A percentile compares a stretch with the other conserved stretches of the same genome.
These are phyloP conservation scores for Monilinia vaccinii-corymbosi DNA, from an alignment of 2,329 filamentous ascomycete genomes.

Conservation along the genomic window DNA sequence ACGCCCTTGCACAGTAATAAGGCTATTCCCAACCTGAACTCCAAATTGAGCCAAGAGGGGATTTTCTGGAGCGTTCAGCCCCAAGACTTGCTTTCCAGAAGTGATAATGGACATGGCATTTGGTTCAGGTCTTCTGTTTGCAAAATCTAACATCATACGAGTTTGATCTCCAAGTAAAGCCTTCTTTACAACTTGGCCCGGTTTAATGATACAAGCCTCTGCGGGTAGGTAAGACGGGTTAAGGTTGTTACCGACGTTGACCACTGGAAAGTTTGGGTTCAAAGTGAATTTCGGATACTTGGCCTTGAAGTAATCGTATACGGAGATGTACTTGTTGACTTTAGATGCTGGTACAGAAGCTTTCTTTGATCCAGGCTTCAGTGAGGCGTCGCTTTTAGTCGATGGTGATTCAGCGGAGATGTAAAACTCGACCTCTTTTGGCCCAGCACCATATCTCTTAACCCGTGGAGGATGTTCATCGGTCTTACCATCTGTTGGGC, in stretches of 20 bases:
- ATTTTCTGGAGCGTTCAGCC: conserved; percentile 40
- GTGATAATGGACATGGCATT: conserved; percentile 60
- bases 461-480: conserved; percentile 31
- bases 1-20: conserved; percentile 66
- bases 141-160: conserved; percentile 60
- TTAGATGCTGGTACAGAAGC: conserved; percentile 24
- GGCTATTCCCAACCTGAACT: conserved; percentile 43
- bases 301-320: conserved; percentile 47
- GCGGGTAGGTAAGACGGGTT: conserved; percentile 57
- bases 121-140: conserved; percentile 54
- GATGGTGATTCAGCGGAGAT: conserved; percentile 29
- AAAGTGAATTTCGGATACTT: conserved; percentile 43
- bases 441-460: conserved; percentile 34
- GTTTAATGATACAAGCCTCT: conserved; percentile 53
- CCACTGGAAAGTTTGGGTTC: conserved; percentile 40
- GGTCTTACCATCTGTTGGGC: conserved; percentile 30
- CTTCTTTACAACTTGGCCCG: conserved; percentile 53
- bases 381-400: conserved; percentile 22
- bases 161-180: conserved; percentile 55
- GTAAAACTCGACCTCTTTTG: conserved; percentile 47
- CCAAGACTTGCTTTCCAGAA: conserved; percentile 47
- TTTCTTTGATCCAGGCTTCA: conserved; percentile 26
- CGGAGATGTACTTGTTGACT: conserved; percentile 39
- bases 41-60: conserved; percentile 44
- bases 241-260: conserved; percentile 53